Evolutionary conservation across 2,329 filamentous ascomycete species (phyloP), one percentile per base, ranked within the genome.

Genomic region (Coniochaeta sp.): DNA sequence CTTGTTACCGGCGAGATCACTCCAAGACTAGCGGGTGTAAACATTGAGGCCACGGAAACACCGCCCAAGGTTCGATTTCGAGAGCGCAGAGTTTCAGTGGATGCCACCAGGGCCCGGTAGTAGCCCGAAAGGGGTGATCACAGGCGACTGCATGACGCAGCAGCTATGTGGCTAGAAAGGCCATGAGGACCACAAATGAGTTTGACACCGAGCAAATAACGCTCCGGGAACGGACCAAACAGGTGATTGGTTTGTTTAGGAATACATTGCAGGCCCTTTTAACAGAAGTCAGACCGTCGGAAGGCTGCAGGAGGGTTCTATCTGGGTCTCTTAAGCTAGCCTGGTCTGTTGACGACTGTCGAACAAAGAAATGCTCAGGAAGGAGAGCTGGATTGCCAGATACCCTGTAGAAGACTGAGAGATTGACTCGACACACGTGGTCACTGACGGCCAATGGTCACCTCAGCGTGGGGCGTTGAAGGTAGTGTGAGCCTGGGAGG

Each of bases 341-440:
- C 61, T 51, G 60, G 61, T 55, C 61, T 65, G 61, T 62, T 67
- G 65, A 67, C 59, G 64, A 65, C 55, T 60, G 65, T 66, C 64
- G 64, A 71, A 76, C 73, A 76, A 76, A 76, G 73, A 71, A 68
- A 66, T 56, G 6, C 18, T 9, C 55, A 59, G 57, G 59, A n/a
- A 59, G 59, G 58, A 64, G 63, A 57, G 62, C 61, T 65, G 61
- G n/a, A 22, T 14, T 42, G 18, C 20, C 22, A 42, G 61, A 62
- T 61, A 65, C 63, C 61, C 63, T 55, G 62, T 63, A 61, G 61
- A 63, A 49, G 42, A 52, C n/a, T 60, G 61, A 66, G 70, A 68
- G 64, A 68, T 72, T 71, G 75, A 79, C 76, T 79, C 76, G 76
- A 75, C 73, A 76, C 74, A 77, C 71, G 73, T 77, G 74, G 73